phyloP scores from a whole-genome alignment of 768 basidiomycete genomes.

The Leccinum broughii region DNA sequence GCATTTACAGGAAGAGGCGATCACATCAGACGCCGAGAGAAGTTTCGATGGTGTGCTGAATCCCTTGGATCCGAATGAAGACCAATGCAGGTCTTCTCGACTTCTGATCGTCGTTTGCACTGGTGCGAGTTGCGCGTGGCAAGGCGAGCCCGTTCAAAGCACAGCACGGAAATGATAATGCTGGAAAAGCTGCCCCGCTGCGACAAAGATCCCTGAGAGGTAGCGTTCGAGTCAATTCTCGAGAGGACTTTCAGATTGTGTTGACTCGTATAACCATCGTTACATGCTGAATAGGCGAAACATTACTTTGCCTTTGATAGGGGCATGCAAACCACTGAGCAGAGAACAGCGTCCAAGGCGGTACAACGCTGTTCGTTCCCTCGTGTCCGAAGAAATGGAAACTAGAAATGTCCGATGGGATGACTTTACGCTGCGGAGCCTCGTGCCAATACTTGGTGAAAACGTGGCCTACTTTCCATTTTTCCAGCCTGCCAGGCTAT shows the following conservation, averaged over 20 bases:
- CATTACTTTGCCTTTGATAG: neutral
- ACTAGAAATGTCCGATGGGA: neutral
- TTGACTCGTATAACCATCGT: neutral
- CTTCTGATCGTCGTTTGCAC: conserved; percentile 20
- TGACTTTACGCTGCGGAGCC: neutral
- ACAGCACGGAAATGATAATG: conserved; percentile 11
- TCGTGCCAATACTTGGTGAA: neutral
- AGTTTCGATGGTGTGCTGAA: conserved; percentile 12
- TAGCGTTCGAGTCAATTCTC: neutral
- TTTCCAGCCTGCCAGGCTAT: neutral
- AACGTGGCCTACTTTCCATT: conserved; percentile 1
- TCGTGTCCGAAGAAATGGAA: conserved; percentile 16
- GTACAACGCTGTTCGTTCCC: neutral
- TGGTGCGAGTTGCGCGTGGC: neutral
- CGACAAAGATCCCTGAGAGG: neutral
- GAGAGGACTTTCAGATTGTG: neutral
- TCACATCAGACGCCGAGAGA: conserved; percentile 14
- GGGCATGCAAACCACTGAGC: neutral
- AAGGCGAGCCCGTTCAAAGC: neutral
- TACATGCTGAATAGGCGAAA: neutral
- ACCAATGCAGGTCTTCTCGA: conserved; percentile 14
- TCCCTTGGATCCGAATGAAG: conserved; percentile 8
- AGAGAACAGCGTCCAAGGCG: neutral
- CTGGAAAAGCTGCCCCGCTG: neutral
- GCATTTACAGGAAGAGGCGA: neutral